Evolutionary conservation across 768 basidiomycete genomes (phyloP), one percentile per base, ranked within the genome.

Genomic region (Clavaria fumosa): DNA sequence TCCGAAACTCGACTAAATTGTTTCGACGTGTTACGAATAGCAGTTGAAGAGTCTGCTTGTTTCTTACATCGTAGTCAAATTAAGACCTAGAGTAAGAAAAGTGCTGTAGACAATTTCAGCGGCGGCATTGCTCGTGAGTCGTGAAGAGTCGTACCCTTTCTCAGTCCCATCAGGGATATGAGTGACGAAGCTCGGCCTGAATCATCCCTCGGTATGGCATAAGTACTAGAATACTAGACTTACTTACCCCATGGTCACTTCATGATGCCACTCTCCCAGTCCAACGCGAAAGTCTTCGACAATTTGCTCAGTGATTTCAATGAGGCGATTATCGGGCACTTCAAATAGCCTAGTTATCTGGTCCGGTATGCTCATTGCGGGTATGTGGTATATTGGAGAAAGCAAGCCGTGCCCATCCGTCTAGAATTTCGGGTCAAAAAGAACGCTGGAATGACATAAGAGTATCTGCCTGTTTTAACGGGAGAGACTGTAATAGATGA

Each of bases 101-200:
- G 33, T 15, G 12, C 33, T 34, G 18, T n/a, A 31, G n/a, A 17
- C 18, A n/a, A 31, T 31, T 31, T 17, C 30, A 31, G 18, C 30
- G 30, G n/a, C 18, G 30, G n/a, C n/a, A 34, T 12, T 20, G 11
- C 10, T 34, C 33, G 19, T 34, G 33, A 34, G 12, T n/a, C n/a
- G n/a, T n/a, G n/a, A 34, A 18, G 33, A 11, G 17, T 34, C 33
- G 10, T 34, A 34, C 33, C 33, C 33, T 34, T 34, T 20, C 19
- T 14, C 33, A 34, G 33, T 34, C 33, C 33, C 33, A 34, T 34
- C 19, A 18, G 33, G 33, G 14, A 34, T 10, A 17, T 21, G 33
- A 34, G 33, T 34, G 3, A 34, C 33, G 17, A 11, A 34, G 10
- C 11, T 34, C 33, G 33, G 33, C 22, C 33, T 34, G 22, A 12